Evolutionary conservation across 192 early-diverging fungal genomes (phyloP), one percentile per base, ranked within the genome.

Genomic region (Geranomyces michiganensis): DNA sequence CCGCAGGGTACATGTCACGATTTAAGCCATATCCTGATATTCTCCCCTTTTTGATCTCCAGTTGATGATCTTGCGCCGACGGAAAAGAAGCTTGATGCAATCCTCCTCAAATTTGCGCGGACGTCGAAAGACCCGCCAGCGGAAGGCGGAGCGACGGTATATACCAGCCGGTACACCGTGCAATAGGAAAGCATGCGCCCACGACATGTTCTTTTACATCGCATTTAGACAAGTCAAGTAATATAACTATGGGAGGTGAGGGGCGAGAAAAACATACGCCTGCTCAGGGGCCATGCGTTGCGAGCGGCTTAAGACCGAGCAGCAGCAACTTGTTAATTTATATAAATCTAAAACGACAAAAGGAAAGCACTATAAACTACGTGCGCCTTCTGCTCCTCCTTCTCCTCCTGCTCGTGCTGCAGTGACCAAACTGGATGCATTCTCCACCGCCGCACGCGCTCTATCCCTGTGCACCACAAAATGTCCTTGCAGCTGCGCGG

Each of bases 401-500:
- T 10, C 10, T 3, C 36, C 36, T 3, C 36, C 36, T 41, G 51
- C n/a, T n/a, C n/a, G n/a, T 47, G 46, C 19, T 19, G 51, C 51
- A 26, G 17, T 8, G 15, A 70, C 64, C 13, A 85, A 55, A 19
- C 31, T 62, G 30, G 76, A 66, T 30, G 65, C 78, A 68, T 84
- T 74, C 1, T 85, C 79, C n/a, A 95, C 77, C 1, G 94, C 93
- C 14, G 74, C 80, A 49, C 85, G 64, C 0, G 96, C 88, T 63
- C 84, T 79, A 70, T 94, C 90, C 56, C 95, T 91, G 59, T 87
- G 86, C 41, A 90, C 78, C 10, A 96, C 93, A 89, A 99, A 99
- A 80, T 99, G 97, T 3, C 97, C 97, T 80, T 99, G 97, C 33
- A 99, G 74, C 67, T 85, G 85, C 0, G 95, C 95, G 6, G 94